These are phyloP conservation scores for Diddensiella santjacobensis DNA, from an alignment of 805 yeast species.

Conservation along the genomic window DNA sequence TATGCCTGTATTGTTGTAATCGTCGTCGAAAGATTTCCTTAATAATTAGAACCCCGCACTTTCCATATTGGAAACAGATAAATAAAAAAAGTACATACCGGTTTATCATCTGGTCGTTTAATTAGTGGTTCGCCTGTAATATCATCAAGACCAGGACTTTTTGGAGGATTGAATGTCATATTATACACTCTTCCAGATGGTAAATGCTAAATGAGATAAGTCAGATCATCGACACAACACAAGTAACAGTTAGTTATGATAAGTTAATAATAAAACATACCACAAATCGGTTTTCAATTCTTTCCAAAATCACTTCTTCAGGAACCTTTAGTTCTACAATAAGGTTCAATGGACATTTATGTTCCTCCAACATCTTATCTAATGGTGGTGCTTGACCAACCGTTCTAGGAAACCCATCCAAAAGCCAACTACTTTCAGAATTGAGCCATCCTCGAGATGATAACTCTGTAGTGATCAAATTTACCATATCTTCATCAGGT, in stretches of 20 bases:
- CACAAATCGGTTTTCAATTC: conserved; percentile 83
- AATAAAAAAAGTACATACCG: conserved; percentile 27
- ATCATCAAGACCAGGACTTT: conserved; percentile 75
- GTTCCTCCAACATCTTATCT: conserved; percentile 39
- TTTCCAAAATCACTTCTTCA: conserved; percentile 69
- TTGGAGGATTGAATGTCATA: conserved; percentile 85
- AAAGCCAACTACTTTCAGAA: conserved; percentile 54
- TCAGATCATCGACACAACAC: too few species aligned
- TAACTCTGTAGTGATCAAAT: conserved; percentile 52
- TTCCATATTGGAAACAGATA: neutral
- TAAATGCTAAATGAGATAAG: conserved; percentile 41
- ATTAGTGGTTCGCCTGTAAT: conserved; percentile 81
- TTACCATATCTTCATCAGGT: conserved; percentile 68
- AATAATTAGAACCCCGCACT: neutral
- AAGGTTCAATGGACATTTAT: conserved; percentile 51
- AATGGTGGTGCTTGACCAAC: conserved; percentile 62
- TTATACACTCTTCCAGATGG: conserved; percentile 87
- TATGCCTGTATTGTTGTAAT: conserved; percentile 55
- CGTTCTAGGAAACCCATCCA: conserved; percentile 94
- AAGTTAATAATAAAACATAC: conserved; percentile 17
- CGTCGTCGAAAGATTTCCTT: conserved; percentile 62
- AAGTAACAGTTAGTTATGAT: too few species aligned
- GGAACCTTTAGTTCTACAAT: conserved; percentile 90
- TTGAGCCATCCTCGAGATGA: conserved; percentile 41
- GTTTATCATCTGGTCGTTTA: conserved; percentile 80